A percentile compares a stretch with the other conserved stretches of the same genome.
These are phyloP conservation scores for Zizania palustris DNA, from an alignment of 202 grass and related monocot species.

Conservation along the genomic window DNA sequence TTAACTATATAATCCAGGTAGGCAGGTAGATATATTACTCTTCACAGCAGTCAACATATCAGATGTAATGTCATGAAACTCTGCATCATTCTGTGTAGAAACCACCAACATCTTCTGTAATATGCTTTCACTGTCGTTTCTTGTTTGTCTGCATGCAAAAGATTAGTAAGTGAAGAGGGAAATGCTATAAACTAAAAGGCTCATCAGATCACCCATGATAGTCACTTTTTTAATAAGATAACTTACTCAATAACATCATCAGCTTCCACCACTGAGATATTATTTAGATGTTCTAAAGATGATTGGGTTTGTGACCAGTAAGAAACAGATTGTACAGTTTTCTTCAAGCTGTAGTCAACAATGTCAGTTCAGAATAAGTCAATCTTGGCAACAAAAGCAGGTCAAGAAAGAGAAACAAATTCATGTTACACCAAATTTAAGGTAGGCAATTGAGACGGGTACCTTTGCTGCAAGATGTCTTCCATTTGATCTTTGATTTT, in stretches of 20 bases:
- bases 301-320: conserved; percentile 61
- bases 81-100: conserved; percentile 50
- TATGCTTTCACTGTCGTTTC: conserved; percentile 48
- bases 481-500: conserved; percentile 52
- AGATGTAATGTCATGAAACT: conserved; percentile 48
- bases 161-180: conserved; percentile 23
- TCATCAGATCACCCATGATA: conserved; percentile 11
- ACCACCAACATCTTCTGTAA: conserved; percentile 49
- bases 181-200: conserved; percentile 22
- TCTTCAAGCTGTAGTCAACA: conserved; percentile 60
- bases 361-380: conserved; percentile 30
- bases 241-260: conserved; percentile 61
- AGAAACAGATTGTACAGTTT: conserved; percentile 52
- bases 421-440: conserved; percentile 34
- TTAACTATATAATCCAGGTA: conserved; percentile 33
- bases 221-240: conserved; percentile 28
- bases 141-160: conserved; percentile 56
- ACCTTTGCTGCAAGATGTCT: conserved; percentile 59
- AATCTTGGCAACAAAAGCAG: conserved; percentile 25
- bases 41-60: conserved; percentile 57
- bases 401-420: conserved; percentile 15
- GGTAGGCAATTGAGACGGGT: conserved; percentile 32
- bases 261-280: conserved; percentile 50
- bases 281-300: conserved; percentile 56
- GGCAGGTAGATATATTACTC: conserved; percentile 53